Evolutionary conservation across 2,329 filamentous ascomycete species (phyloP), one percentile per base, ranked within the genome.

Genomic region (Colletotrichum gigasporum): DNA sequence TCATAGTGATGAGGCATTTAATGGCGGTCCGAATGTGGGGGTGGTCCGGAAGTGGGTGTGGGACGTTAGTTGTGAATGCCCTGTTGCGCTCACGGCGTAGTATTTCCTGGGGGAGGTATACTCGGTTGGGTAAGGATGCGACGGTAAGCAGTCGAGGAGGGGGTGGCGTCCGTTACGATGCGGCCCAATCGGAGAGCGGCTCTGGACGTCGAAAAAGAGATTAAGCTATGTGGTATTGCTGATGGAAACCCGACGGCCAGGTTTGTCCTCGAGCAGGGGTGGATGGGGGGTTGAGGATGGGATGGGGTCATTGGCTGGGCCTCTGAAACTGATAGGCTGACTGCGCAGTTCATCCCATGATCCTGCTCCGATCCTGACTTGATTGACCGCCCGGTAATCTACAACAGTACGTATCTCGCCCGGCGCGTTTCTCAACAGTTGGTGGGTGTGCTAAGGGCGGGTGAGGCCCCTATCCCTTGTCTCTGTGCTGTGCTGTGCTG

Each of bases 121-220:
- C 24, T 30, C 16, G 8, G 11, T 35, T 28, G 9, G 42, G 24
- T 48, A 51, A 41, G 44, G 5, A 35, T 48, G 35, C 11, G 35
- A 22, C 44, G n/a, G 53, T 45, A 44, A 28, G 28, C 14, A 35
- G 20, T 34, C 5, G 11, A 34, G 10, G 5, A n/a, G n/a, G n/a
- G n/a, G 34, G 26, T 20, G 34, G 26, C 35, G 41, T 39, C 18
- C 35, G 35, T 34, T 34, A 32, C n/a, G 26, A 57, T 18, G 59
- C 44, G 52, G 52, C 7, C 59, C 59, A 57, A 63, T 63, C 28
- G 9, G 59, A 57, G 26, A 5, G 11, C 35, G 5, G 14, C 18
- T 4, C 35, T 7, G n/a, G 26, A 51, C 35, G 5, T 55, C 26
- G 6, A 18, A 44, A 20, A 45, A 37, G 52, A 63, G 35, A 50